Conservation (phyloP, 2,329 filamentous ascomycete species). For the Aschersonia sp. region DNA sequence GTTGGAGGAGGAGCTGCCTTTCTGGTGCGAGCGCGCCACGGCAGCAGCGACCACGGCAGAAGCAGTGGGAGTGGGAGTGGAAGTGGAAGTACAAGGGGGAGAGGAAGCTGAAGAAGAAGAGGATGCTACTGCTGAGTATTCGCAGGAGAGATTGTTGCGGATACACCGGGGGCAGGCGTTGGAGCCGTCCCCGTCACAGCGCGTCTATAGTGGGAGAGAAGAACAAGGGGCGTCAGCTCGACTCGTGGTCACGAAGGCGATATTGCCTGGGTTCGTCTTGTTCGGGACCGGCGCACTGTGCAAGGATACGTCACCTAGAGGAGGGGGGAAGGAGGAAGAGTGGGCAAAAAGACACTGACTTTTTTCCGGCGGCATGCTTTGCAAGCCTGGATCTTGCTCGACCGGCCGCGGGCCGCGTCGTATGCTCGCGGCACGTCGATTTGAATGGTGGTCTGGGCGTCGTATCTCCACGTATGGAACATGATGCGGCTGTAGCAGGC, state of each 20-base stretch:
- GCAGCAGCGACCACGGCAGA: no score
- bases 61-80: no score
- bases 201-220: not conserved
- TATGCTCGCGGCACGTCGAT: constrained; percentile 1
- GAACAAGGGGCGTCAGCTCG: not conserved
- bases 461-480: constrained; percentile 3
- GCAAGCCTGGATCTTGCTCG: constrained; percentile 2
- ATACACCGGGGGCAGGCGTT: constrained; percentile 1
- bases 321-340: no score
- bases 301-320: no score
- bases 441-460: constrained; percentile 1
- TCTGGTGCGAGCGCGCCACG: no score
- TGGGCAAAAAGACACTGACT: not conserved
- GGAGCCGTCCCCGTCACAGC: constrained; percentile 1
- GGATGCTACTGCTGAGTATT: not conserved
- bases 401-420: constrained; percentile 1
- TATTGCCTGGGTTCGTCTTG: no score
- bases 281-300: no score
- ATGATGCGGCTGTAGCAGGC: not conserved
- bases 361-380: constrained; percentile 3
- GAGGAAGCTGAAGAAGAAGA: not conserved
- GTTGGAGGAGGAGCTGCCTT: no score
- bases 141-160: not conserved
- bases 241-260: no score
- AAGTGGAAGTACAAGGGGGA: no score